Evolutionary conservation across 352 stramenopile species (phyloP), one percentile per base, ranked within the genome.

Genomic region (Pythium periplocum): DNA sequence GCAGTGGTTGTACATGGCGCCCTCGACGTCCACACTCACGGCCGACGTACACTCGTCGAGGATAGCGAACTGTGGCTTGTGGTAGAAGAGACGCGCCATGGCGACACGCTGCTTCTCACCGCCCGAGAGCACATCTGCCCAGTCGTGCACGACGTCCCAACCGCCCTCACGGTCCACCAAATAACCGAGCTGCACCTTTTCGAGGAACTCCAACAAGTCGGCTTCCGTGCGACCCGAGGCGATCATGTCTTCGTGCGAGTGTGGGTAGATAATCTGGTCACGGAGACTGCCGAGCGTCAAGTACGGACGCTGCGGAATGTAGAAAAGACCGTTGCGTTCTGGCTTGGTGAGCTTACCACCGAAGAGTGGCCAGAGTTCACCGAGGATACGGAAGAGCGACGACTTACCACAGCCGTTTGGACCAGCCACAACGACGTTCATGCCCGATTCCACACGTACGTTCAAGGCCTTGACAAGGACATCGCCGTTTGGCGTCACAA

Each of bases 41-140:
- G 80, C 83, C 33, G 78, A 91, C 26, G 82, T 95, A 51, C 83
- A 92, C 51, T 96, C 89, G 60, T 97, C 87, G 35, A 96, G 62
- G 44, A 96, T 95, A 42, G 87, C 86, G 66, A 96, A 96, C 62
- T 94, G 79, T 7, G 89, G 87, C 55, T 85, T 86, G 72, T 96
- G 86, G 74, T 91, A 96, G 51, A 96, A 95, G 37, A 96, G 52
- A 34, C 87, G 75, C 26, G 86, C 87, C 74, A 97, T 94, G 32
- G 87, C 87, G 32, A 97, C 67, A 30, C 87, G 82, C 74, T 97
- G 87, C 68, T 96, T 96, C 71, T 97, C 87, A 12, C 87, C 89
- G 12, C 90, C 85, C 3, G 78, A 93, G 5, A 96, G 63, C 41
- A 95, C 83, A 57, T 96, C 83, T 1, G 79, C 71, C 89, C 89